These are phyloP conservation scores for Pythium vanterpoolii DNA, from an alignment of 352 stramenopile genomes.

Conservation along the genomic window DNA sequence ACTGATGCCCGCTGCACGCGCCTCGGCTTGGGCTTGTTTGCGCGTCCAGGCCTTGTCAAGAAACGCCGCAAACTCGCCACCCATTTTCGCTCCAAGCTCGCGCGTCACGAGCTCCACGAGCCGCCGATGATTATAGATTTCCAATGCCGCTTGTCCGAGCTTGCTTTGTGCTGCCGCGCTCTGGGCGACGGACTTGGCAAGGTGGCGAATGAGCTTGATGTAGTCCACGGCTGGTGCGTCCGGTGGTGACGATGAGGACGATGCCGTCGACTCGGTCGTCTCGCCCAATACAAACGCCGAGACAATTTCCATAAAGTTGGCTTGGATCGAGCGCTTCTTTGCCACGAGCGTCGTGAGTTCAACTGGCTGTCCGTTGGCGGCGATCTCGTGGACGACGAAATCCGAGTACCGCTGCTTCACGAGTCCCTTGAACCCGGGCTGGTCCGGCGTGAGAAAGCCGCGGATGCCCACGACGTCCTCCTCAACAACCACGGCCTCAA, in stretches of 20 bases:
- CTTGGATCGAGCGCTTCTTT: conserved; percentile 24
- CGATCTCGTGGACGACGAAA: conserved; percentile 65
- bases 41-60: conserved; percentile 47
- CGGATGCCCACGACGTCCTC: conserved; percentile 41
- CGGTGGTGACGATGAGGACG: not conserved
- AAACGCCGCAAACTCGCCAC: conserved; percentile 73
- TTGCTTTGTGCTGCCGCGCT: conserved; percentile 8
- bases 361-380: conserved; percentile 21
- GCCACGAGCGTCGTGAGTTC: conserved; percentile 24
- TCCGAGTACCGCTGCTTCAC: conserved; percentile 70
- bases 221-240: not conserved
- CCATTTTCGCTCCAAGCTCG: conserved; percentile 64
- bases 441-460: conserved; percentile 29
- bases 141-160: conserved; percentile 28
- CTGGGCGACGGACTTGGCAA: conserved; percentile 11
- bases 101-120: conserved; percentile 54
- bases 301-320: conserved; percentile 20
- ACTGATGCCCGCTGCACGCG: not conserved
- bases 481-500: conserved; percentile 34
- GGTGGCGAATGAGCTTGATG: conserved; percentile 19
- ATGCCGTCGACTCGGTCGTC: not conserved
- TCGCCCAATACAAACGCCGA: conserved; percentile 13
- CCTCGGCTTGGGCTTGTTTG: conserved; percentile 24
- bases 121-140: conserved; percentile 43
- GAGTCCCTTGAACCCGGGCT: conserved; percentile 39